Conservation (phyloP, 768 basidiomycete genomes). For the Calocera viscosa region DNA sequence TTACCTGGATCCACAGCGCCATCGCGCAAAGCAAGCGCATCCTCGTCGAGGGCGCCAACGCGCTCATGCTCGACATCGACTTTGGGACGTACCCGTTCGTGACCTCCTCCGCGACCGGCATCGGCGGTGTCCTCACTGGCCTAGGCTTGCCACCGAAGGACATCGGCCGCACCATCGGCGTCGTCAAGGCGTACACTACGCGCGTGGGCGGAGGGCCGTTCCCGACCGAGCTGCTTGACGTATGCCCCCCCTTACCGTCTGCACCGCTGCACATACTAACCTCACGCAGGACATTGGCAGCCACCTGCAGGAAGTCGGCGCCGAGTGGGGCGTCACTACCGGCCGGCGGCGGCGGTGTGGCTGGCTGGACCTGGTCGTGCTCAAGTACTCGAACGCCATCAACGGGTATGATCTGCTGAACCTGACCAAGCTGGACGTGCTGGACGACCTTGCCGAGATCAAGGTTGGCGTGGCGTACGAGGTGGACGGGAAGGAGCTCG, state of each 20-base stretch:
- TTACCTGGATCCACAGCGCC: conserved; percentile 72
- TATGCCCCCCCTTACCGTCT: conserved; percentile 28
- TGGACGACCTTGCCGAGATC: conserved; percentile 75
- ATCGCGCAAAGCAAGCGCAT: conserved; percentile 62
- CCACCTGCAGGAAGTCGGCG: conserved; percentile 86
- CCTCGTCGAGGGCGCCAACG: conserved; percentile 95
- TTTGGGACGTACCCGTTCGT: conserved; percentile 98
- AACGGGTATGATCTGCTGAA: conserved; percentile 93
- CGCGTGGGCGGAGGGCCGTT: conserved; percentile 98
- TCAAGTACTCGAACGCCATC: conserved; percentile 83
- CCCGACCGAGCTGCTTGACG: conserved; percentile 88
- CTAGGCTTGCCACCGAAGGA: conserved; percentile 88
- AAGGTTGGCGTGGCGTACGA: conserved; percentile 74
- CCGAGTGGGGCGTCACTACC: conserved; percentile 85
- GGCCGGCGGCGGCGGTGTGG: conserved; percentile 88
- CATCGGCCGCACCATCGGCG: conserved; percentile 80
- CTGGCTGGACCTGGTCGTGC: conserved; percentile 93
- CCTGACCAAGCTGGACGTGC: conserved; percentile 89
- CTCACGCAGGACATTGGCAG: conserved; percentile 53
- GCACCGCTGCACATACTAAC: conserved; percentile 6
- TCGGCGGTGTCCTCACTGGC: conserved; percentile 94
- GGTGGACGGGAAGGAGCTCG: conserved; percentile 61
- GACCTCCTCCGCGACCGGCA: conserved; percentile 83
- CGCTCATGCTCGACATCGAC: conserved; percentile 95
- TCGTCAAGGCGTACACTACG: conserved; percentile 96